phyloP scores from a whole-genome alignment of 116 monocot species.

The Zostera marina region DNA sequence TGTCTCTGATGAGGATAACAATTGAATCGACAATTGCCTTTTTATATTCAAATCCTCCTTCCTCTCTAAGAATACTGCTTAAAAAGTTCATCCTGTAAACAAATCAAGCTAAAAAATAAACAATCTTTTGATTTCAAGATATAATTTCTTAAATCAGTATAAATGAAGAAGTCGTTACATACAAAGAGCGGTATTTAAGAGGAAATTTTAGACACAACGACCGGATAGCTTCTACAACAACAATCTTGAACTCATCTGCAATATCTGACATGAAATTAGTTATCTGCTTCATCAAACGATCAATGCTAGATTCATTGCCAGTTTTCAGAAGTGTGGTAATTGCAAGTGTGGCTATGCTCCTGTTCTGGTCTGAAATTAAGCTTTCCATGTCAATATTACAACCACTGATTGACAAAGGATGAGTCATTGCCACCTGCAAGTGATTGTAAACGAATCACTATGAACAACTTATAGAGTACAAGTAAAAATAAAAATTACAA shows the following conservation, averaged over 20 bases:
- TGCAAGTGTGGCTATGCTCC: slow-evolving; percentile 99
- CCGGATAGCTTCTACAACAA: slow-evolving; percentile 96
- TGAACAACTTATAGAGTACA: background rate
- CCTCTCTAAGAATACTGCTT: slow-evolving; percentile 95
- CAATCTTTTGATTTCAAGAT: background rate
- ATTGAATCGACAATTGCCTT: slow-evolving; percentile 99
- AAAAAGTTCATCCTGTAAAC: slow-evolving; percentile 89
- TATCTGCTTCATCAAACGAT: slow-evolving; percentile 98
- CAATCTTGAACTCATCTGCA: slow-evolving; percentile 99
- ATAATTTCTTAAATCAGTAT: slow-evolving; percentile 1
- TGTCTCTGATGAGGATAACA: slow-evolving; percentile 90
- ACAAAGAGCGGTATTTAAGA: slow-evolving; percentile 93
- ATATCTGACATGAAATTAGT: slow-evolving; percentile 99
- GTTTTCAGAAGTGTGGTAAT: slow-evolving; percentile 97
- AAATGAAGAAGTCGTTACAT: slow-evolving; percentile 11
- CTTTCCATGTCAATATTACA: slow-evolving; percentile 99
- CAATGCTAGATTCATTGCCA: slow-evolving; percentile 95
- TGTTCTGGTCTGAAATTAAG: slow-evolving; percentile 91
- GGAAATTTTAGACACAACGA: slow-evolving; percentile 94
- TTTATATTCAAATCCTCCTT: slow-evolving; percentile 98
- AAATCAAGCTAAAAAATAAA: slow-evolving; percentile 8
- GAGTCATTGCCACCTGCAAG: slow-evolving; percentile 89
- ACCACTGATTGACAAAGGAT: slow-evolving; percentile 91
- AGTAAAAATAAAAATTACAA: background rate
- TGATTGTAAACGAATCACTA: background rate